Evolutionary conservation across 169 alveolate genomes (phyloP).

Genomic region (Cyclospora cayetanensis): DNA sequence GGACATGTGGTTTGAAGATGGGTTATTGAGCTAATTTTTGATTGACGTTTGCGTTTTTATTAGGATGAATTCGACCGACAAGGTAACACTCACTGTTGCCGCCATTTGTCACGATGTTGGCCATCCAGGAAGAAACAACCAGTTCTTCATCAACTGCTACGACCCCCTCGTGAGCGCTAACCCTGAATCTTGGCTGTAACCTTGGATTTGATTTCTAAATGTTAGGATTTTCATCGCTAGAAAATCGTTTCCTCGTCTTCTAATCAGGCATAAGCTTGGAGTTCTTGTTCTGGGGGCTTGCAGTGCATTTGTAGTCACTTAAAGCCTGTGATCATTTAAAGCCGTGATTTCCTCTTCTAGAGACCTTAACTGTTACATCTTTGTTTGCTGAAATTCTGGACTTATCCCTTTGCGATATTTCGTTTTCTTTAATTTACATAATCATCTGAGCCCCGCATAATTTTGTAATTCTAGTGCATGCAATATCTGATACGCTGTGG

Average conservation of each 20-base stretch:
- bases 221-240: too few species aligned
- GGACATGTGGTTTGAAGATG: background rate
- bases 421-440: background rate
- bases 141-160: conserved; percentile 79
- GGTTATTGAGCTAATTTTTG: background rate
- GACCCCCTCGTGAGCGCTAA: conserved; percentile 65
- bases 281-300: too few species aligned
- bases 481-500: background rate
- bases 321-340: too few species aligned
- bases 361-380: too few species aligned
- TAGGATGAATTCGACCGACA: conserved; percentile 66
- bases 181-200: too few species aligned
- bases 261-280: too few species aligned
- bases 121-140: conserved; percentile 92
- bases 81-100: conserved; percentile 81
- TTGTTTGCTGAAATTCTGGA: background rate
- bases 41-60: background rate
- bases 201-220: too few species aligned
- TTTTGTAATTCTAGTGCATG: background rate
- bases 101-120: conserved; percentile 95
- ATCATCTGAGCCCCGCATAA: background rate
- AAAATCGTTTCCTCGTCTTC: too few species aligned
- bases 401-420: background rate
- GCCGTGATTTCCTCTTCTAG: too few species aligned
- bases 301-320: too few species aligned